Evolutionary conservation across 805 yeast species (phyloP).

Genomic region (Sporopachydermia quercuum): DNA sequence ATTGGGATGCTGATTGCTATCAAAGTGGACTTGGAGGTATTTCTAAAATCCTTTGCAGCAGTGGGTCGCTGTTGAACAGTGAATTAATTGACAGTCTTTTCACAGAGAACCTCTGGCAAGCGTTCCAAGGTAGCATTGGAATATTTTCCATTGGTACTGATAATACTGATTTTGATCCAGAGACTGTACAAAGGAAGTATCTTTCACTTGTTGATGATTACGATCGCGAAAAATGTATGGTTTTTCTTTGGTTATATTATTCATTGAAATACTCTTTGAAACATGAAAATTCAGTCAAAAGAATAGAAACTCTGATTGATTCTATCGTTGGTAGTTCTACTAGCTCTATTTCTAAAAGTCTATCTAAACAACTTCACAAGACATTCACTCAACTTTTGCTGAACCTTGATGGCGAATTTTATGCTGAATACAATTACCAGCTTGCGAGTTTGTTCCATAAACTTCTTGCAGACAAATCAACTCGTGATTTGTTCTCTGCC

Average conservation of each 20-base stretch:
- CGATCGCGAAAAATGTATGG: background rate
- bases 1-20: constrained; percentile 22
- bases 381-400: too few relatives aligned
- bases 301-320: background rate
- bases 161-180: too few relatives aligned
- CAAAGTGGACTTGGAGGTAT: constrained; percentile 18
- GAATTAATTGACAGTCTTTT: too few relatives aligned
- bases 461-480: background rate
- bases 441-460: background rate
- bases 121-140: too few relatives aligned
- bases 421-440: constrained; percentile 2
- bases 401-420: too few relatives aligned
- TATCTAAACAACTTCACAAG: too few relatives aligned
- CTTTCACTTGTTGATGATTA: too few relatives aligned
- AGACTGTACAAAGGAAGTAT: too few relatives aligned
- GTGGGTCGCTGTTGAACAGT: too few relatives aligned
- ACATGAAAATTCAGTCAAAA: constrained; percentile 7
- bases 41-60: constrained; percentile 10
- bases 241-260: constrained; percentile 18
- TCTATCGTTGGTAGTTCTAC: background rate
- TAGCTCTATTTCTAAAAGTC: constrained; percentile 6
- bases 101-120: too few relatives aligned
- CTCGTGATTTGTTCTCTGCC: constrained; percentile 19
- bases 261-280: constrained; percentile 25
- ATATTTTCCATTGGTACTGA: too few relatives aligned